phyloP scores from a whole-genome alignment of 257 asterid genomes.

The Solanum ossicruentum region DNA sequence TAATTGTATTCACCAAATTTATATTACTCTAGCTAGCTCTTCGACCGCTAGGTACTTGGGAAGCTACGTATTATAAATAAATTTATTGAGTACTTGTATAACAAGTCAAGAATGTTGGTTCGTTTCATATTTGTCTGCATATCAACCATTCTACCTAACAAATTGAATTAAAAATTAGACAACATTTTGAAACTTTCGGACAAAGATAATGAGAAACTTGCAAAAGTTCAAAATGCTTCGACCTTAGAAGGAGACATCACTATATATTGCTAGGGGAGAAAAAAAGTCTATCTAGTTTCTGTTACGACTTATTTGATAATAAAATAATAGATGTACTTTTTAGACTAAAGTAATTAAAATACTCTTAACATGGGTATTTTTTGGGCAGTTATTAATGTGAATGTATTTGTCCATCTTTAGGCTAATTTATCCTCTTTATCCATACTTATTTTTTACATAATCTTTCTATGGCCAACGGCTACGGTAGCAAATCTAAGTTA shows the following conservation, averaged over 20 bases:
- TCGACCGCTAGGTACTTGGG: not conserved
- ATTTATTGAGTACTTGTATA: not conserved
- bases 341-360: too few species aligned
- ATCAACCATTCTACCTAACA: not conserved
- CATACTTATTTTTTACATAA: not conserved
- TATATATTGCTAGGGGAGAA: not conserved
- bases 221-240: not conserved
- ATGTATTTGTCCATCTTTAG: too few species aligned
- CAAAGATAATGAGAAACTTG: not conserved
- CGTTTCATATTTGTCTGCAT: not conserved
- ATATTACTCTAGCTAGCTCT: not conserved
- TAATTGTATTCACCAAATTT: not conserved
- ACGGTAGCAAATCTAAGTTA: not conserved
- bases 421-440: too few species aligned
- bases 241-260: not conserved
- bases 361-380: too few species aligned
- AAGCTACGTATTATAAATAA: not conserved
- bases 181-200: not conserved
- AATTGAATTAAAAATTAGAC: not conserved
- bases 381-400: too few species aligned
- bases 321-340: too few species aligned
- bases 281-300: not conserved
- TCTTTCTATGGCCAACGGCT: not conserved
- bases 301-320: not conserved
- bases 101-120: not conserved